Evolutionary conservation across 2,329 filamentous ascomycete species (phyloP), one percentile per base, ranked within the genome.

Genomic region (Colletotrichum sp.): DNA sequence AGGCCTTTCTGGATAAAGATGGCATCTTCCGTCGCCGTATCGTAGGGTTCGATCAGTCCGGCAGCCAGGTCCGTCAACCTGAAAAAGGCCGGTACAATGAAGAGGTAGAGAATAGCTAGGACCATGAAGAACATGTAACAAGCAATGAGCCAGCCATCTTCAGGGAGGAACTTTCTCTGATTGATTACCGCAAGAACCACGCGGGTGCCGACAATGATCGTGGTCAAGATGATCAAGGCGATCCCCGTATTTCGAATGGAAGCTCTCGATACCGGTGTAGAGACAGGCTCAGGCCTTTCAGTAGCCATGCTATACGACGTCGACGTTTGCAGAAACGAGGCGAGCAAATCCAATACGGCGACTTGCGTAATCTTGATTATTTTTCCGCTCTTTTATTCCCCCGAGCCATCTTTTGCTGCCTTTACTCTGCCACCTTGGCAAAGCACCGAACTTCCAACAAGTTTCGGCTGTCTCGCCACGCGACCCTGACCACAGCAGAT

Each of bases 71-170:
- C 70, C 28, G 76, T 59, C 21, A 76, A 55, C 9, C 77, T 67
- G 24, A 78, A 78, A n/a, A 78, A 71, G 44, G 21, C 34, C 6
- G 66, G 66, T 6, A 74, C 77, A 21, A 71, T 71, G 15, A 68
- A 28, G 30, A 78, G 67, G 63, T 78, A 78, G 7, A 78, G 49
- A 34, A 21, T 44, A 24, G 77, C 65, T 52, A 78, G 66, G 44
- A 59, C 68, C 24, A 78, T 32, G 67, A 78, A 78, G 36, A 77
- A 74, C 5, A 71, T 36, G 52, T 65, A 78, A 10, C 73, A 66
- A 7, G 73, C 77, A 7, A 65, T 57, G 44, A 78, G 68, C 59
- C 65, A 76, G 39, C 73, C 77, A 49, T 78, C 77, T 63, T 78
- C 77, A 59, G 70, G 76, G 13, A 71, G 49, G 52, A 78, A 66